Evolutionary conservation across 2,329 filamentous ascomycete genomes (phyloP).

Genomic region (Venturia asperata): DNA sequence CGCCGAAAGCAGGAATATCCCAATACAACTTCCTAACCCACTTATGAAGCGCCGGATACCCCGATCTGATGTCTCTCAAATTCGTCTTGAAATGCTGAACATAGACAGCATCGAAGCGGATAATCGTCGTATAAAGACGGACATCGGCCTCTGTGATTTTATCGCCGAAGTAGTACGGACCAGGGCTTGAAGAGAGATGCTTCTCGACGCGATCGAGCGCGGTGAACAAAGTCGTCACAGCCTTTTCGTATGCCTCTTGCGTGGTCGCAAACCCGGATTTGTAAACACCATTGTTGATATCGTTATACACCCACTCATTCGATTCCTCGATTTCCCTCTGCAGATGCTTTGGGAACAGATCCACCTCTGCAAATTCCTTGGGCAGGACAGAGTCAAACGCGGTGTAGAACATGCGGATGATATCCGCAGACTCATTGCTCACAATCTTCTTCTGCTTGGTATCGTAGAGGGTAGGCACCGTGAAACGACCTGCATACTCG

Average conservation of each 20-base stretch:
- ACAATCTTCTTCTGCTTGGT: slow-evolving; percentile 69
- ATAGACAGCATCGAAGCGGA: slow-evolving; percentile 51
- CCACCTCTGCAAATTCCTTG: slow-evolving; percentile 38
- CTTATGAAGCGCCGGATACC: slow-evolving; percentile 71
- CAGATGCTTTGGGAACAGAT: slow-evolving; percentile 40
- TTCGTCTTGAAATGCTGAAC: slow-evolving; percentile 68
- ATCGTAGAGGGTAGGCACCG: slow-evolving; percentile 81
- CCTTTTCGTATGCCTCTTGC: slow-evolving; percentile 44
- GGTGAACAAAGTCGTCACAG: slow-evolving; percentile 40
- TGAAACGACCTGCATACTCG: slow-evolving; percentile 71
- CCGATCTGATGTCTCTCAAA: slow-evolving; percentile 72
- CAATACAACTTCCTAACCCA: slow-evolving; percentile 85
- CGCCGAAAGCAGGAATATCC: slow-evolving; percentile 67
- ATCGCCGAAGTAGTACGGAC: slow-evolving; percentile 43
- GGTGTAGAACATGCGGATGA: slow-evolving; percentile 80
- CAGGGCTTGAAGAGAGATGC: slow-evolving; percentile 35
- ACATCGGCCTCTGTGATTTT: slow-evolving; percentile 44
- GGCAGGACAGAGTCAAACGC: slow-evolving; percentile 62
- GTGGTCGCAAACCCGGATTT: slow-evolving; percentile 48
- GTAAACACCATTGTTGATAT: slow-evolving; percentile 48
- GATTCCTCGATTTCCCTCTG: slow-evolving; percentile 41
- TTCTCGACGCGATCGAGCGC: slow-evolving; percentile 43
- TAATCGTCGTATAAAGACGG: slow-evolving; percentile 52
- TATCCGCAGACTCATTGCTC: slow-evolving; percentile 87
- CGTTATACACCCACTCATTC: slow-evolving; percentile 48